Evolutionary conservation across 306 rosid genomes (phyloP).

Genomic region (Clitoria ternatea): DNA sequence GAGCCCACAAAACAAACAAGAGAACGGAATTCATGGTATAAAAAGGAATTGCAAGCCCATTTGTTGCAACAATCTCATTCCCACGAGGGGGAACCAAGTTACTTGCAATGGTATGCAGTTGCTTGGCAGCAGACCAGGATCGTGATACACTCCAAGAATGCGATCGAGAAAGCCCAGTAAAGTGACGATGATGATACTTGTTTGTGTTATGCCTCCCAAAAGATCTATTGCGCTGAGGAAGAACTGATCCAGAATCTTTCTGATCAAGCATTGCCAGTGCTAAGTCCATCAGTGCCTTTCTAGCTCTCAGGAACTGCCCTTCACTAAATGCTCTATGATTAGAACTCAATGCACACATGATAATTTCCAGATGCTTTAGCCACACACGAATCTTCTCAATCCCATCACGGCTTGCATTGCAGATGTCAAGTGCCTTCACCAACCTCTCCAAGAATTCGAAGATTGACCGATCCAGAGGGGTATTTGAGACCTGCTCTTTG

Average conservation of each 20-base stretch:
- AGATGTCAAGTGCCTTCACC: background rate
- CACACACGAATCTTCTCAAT: background rate
- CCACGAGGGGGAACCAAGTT: background rate
- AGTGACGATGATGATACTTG: background rate
- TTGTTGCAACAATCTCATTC: background rate
- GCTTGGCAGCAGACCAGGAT: slow-evolving; percentile 1
- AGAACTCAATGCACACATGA: background rate
- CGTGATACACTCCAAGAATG: background rate
- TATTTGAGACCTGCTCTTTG: background rate
- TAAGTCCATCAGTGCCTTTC: background rate
- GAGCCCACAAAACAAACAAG: slow-evolving; percentile 1
- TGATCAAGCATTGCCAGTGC: background rate
- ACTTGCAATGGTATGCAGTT: background rate
- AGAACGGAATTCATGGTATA: background rate
- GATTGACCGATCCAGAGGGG: background rate
- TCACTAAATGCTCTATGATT: background rate
- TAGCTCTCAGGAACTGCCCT: background rate
- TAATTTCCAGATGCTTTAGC: background rate
- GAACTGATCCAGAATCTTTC: background rate
- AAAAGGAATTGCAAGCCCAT: background rate
- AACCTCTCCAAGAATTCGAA: background rate
- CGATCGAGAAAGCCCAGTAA: background rate
- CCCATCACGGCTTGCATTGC: background rate
- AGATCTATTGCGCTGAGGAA: background rate
- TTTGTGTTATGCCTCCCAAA: background rate